Conservation (phyloP, 108 stramenopile species). For the Mediolabrus comicus region DNA sequence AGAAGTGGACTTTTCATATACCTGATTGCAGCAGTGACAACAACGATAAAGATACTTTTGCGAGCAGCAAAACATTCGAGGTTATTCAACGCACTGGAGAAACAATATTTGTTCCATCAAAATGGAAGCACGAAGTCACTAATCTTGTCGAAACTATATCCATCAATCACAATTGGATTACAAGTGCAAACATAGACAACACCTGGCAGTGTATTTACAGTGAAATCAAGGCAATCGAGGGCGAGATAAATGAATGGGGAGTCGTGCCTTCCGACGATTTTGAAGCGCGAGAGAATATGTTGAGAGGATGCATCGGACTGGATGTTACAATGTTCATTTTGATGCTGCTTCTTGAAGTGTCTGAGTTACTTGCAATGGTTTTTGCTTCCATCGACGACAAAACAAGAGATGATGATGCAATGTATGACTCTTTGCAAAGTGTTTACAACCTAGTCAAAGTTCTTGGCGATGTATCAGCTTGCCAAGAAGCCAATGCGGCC, state of each 20-base stretch:
- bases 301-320: conserved; percentile 77
- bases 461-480: background rate
- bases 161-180: conserved; percentile 91
- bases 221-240: conserved; percentile 62
- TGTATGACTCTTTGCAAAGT: background rate
- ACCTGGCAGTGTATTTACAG: conserved; percentile 52
- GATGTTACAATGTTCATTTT: conserved; percentile 58
- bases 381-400: background rate
- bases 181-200: conserved; percentile 50
- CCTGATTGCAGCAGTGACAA: conserved; percentile 4
- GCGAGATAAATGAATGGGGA: conserved; percentile 60
- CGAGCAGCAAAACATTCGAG: conserved; percentile 23
- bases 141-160: conserved; percentile 83
- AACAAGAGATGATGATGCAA: background rate
- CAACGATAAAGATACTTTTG: background rate
- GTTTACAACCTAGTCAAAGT: background rate
- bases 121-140: conserved; percentile 80
- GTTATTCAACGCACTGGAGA: conserved; percentile 74
- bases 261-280: conserved; percentile 37
- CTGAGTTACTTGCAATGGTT: conserved; percentile 6
- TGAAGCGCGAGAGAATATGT: conserved; percentile 69
- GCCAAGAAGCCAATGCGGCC: background rate
- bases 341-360: conserved; percentile 20
- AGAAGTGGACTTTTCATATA: conserved; percentile 78
- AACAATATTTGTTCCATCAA: conserved; percentile 79